Conservation (phyloP, 73 alveolate species). For the Stentor coeruleus region DNA sequence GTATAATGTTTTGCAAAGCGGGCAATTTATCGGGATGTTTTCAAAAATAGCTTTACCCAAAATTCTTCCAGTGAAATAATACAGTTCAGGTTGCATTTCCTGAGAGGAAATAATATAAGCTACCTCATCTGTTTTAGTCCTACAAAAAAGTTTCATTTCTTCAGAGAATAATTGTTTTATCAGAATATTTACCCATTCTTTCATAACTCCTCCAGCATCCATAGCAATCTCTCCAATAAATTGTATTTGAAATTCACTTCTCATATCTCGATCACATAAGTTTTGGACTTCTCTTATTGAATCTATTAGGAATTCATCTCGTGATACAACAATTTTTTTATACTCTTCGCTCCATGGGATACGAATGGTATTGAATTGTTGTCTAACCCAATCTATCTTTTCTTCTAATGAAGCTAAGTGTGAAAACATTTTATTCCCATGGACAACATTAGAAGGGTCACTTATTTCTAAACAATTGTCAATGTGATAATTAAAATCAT, state of each 20-base stretch:
- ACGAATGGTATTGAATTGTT: slow-evolving; percentile 40
- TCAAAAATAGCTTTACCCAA: slow-evolving; percentile 85
- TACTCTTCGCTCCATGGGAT: slow-evolving; percentile 53
- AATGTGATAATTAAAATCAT: slow-evolving; percentile 15
- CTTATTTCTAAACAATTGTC: background rate
- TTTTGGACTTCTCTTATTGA: slow-evolving; percentile 31
- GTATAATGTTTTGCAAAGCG: slow-evolving; percentile 41
- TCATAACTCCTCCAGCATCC: slow-evolving; percentile 62
- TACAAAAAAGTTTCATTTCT: slow-evolving; percentile 27
- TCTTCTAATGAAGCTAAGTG: background rate
- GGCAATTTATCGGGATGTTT: slow-evolving; percentile 61
- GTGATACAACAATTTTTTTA: slow-evolving; percentile 17
- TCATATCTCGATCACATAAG: slow-evolving; percentile 33
- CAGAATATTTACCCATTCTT: slow-evolving; percentile 47
- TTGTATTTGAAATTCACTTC: slow-evolving; percentile 44
- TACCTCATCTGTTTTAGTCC: slow-evolving; percentile 35
- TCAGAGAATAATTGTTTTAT: background rate
- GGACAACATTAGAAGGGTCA: background rate
- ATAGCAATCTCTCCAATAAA: slow-evolving; percentile 44
- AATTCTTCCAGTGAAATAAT: slow-evolving; percentile 76
- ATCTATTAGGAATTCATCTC: slow-evolving; percentile 31
- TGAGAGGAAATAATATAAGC: slow-evolving; percentile 29
- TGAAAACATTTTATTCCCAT: background rate
- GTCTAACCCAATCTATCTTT: slow-evolving; percentile 39
- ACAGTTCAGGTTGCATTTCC: background rate